These are phyloP conservation scores for Pneumocystis wakefieldiae DNA, from an alignment of 1,139 yeast genomes.

Conservation along the genomic window DNA sequence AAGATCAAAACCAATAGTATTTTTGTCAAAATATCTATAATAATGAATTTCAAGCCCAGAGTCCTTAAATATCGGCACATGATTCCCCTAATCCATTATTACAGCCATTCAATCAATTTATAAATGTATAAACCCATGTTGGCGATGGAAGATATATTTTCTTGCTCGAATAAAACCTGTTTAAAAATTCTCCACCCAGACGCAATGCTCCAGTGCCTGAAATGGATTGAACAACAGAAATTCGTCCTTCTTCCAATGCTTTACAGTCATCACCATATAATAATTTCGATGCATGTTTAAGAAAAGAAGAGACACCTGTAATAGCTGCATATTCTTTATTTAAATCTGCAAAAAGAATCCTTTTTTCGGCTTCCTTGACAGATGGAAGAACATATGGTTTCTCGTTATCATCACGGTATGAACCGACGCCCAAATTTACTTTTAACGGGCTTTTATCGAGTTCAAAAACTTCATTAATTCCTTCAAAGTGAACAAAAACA, in stretches of 20 bases:
- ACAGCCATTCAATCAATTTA: not conserved
- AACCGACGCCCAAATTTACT: conserved; percentile 90
- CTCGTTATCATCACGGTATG: conserved; percentile 84
- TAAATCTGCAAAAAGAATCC: conserved; percentile 36
- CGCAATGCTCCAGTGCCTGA: conserved; percentile 66
- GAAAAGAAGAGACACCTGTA: conserved; percentile 58
- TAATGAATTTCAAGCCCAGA: conserved; percentile 34
- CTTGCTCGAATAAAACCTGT: conserved; percentile 34
- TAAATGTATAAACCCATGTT: conserved; percentile 33
- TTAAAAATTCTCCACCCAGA: conserved; percentile 48
- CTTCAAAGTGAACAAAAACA: conserved; percentile 3
- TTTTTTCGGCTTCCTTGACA: conserved; percentile 54
- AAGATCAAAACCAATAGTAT: conserved; percentile 47
- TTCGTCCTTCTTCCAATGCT: conserved; percentile 30
- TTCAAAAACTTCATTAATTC: conserved; percentile 31
- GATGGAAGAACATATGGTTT: conserved; percentile 91
- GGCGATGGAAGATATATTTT: conserved; percentile 48
- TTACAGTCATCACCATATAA: conserved; percentile 45
- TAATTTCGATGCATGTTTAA: conserved; percentile 59
- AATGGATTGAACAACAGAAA: conserved; percentile 51
- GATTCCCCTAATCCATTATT: conserved; percentile 35
- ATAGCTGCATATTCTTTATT: conserved; percentile 90
- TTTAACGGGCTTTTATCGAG: conserved; percentile 40
- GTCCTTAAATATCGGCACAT: conserved; percentile 34
- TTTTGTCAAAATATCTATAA: conserved; percentile 56